Conservation (phyloP, 1,139 yeast species). For the Lodderomyces theae region DNA sequence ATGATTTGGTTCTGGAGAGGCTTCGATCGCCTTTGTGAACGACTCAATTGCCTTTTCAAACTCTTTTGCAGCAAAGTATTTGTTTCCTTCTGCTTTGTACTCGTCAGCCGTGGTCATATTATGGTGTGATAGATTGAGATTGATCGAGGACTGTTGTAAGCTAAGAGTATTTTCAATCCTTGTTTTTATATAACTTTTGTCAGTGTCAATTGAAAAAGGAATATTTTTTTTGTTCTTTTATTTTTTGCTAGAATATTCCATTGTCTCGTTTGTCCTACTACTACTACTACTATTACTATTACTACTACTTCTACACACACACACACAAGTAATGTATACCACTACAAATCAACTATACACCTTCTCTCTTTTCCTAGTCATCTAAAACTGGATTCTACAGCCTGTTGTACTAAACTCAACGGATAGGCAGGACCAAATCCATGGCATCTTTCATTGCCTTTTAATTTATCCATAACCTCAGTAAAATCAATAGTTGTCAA, state of each 20-base stretch:
- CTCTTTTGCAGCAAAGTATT: slow-evolving; percentile 86
- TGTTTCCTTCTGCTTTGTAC: slow-evolving; percentile 81
- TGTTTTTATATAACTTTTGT: no score
- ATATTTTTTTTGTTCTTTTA: neutral
- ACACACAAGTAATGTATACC: no score
- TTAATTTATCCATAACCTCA: slow-evolving; percentile 54
- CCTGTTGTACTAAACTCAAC: slow-evolving; percentile 41
- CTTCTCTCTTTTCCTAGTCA: neutral
- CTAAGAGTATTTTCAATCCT: no score
- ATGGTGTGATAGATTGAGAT: no score
- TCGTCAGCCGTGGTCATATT: slow-evolving; percentile 61
- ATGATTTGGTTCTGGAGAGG: slow-evolving; percentile 79
- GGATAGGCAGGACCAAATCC: slow-evolving; percentile 83
- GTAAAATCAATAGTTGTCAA: slow-evolving; percentile 53
- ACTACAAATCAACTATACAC: no score
- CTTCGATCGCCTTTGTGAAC: slow-evolving; percentile 85
- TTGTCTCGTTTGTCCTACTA: no score
- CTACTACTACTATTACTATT: no score
- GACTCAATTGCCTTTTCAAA: slow-evolving; percentile 74
- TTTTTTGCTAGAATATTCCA: slow-evolving; percentile 1
- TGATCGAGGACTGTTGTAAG: no score
- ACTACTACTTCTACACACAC: no score
- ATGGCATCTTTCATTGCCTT: slow-evolving; percentile 73
- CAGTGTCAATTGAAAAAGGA: no score
- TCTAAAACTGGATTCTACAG: slow-evolving; percentile 2